Evolutionary conservation across 2,329 filamentous ascomycete species (phyloP), one percentile per base, ranked within the genome.

Genomic region (Chlorencoelia australis): DNA sequence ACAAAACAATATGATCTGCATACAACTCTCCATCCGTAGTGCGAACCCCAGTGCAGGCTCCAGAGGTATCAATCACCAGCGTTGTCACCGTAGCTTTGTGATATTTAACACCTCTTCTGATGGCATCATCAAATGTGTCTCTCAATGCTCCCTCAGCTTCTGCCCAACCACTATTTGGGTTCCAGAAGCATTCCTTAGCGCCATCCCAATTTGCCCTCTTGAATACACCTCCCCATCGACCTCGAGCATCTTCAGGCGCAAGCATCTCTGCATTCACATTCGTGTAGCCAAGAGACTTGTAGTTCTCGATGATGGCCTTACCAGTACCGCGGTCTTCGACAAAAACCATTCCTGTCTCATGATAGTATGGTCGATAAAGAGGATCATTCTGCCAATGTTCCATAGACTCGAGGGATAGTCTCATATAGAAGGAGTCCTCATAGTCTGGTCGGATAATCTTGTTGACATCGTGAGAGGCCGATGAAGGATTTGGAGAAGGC

Each of bases 401-500:
- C 43, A 71, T 65, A 0, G 71, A 34, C 30, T 43, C 35, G 66
- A 30, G 69, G 58, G 0, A 62, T 67, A 72, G 57, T 35, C 63
- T 53, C 51, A 65, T 68, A 55, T 74, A 74, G 5, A 72, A 58
- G 1, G 65, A 55, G 42, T 67, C 65, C 33, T 65, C 61, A 54
- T 75, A 75, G 47, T 74, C 71, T n/a, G 68, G 67, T 36, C 71
- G 67, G 7, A 74, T 62, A 29, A 74, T 68, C 45, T 73, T 74
- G 55, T 71, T 74, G 59, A 69, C 65, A 52, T 74, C 70, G 48
- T 72, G 72, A 0, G 70, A 73, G 2, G 71, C 69, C 9, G 66
- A 68, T 19, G 46, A 39, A 2, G 49, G 49, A 8, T 56, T 58
- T 2, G 65, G 62, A 9, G 14, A 26, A 28, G 25, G 31, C 4